These are phyloP conservation scores for Sporothrix sp. DNA, from an alignment of 2,329 filamentous ascomycete species.

Conservation along the genomic window DNA sequence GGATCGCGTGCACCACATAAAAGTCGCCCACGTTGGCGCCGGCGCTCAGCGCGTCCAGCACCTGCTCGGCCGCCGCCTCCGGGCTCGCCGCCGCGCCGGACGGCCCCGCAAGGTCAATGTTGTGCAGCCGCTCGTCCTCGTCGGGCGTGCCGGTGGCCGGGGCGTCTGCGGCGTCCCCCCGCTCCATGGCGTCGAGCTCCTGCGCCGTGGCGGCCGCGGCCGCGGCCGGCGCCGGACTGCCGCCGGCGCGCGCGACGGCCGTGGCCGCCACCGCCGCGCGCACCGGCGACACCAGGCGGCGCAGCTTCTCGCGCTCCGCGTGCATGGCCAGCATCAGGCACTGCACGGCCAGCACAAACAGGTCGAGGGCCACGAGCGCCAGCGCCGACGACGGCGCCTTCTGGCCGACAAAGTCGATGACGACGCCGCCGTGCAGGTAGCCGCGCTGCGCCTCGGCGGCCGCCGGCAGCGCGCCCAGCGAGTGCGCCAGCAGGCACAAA, in stretches of 20 bases:
- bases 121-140: slow-evolving; percentile 13
- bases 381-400: slow-evolving; percentile 48
- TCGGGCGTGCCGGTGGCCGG: slow-evolving; percentile 17
- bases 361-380: slow-evolving; percentile 46
- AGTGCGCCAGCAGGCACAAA: slow-evolving; percentile 51
- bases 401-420: slow-evolving; percentile 61
- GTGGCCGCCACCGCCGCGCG: slow-evolving; percentile 11
- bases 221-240: slow-evolving; percentile 21
- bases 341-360: slow-evolving; percentile 47
- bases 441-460: slow-evolving; percentile 53
- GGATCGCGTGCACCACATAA: slow-evolving; percentile 41
- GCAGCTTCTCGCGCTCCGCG: slow-evolving; percentile 48
- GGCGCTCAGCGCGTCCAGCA: slow-evolving; percentile 42
- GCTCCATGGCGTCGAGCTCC: too few species aligned
- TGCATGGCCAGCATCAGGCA: slow-evolving; percentile 56
- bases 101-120: slow-evolving; percentile 10
- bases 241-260: background rate
- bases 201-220: slow-evolving; percentile 10
- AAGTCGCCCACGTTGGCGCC: slow-evolving; percentile 47
- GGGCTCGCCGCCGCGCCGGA: slow-evolving; percentile 19
- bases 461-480: slow-evolving; percentile 43
- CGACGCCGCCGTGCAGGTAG: slow-evolving; percentile 57
- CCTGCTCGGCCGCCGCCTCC: slow-evolving; percentile 26
- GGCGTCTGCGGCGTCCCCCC: too few species aligned
- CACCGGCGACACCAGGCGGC: slow-evolving; percentile 31